Percentiles rank a stretch among this genome's conserved stretches.
phyloP scores from a whole-genome alignment of 1,284 basidiomycete species.

The Ustilago nuda region DNA sequence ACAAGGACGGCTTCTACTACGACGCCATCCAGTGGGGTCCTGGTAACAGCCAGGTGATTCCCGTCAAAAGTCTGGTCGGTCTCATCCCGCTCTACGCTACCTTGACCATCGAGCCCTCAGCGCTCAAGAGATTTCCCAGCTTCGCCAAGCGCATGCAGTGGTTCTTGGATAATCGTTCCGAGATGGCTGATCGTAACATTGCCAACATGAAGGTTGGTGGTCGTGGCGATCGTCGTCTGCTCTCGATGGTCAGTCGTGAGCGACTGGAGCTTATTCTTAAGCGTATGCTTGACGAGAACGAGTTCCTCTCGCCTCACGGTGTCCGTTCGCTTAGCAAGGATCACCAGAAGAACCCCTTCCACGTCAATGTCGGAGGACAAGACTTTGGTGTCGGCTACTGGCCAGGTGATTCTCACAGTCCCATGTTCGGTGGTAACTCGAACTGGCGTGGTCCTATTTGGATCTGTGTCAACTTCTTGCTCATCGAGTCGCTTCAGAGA shows the following conservation, averaged over 20 bases:
- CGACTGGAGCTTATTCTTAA: conserved; percentile 86
- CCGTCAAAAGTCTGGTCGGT: conserved; percentile 91
- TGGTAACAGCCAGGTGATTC: conserved; percentile 79
- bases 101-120: conserved; percentile 87
- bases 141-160: conserved; percentile 99
- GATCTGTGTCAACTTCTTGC: conserved; percentile 93
- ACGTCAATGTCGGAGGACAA: conserved; percentile 90
- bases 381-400: conserved; percentile 93
- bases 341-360: conserved; percentile 93
- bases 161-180: conserved; percentile 93
- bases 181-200: conserved; percentile 88
- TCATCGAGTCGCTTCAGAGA: conserved; percentile 87
- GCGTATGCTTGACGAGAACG: conserved; percentile 87
- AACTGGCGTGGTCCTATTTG: conserved; percentile 90
- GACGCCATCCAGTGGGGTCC: conserved; percentile 91
- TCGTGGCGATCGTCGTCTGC: conserved; percentile 81
- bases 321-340: conserved; percentile 85
- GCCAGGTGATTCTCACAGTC: conserved; percentile 95
- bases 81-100: conserved; percentile 96
- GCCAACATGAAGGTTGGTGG: conserved; percentile 81
- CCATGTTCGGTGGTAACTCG: conserved; percentile 95
- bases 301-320: conserved; percentile 94
- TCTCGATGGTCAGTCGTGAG: conserved; percentile 92
- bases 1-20: conserved; percentile 96
- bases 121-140: conserved; percentile 89